phyloP scores from a whole-genome alignment of 2,329 filamentous ascomycete species.

The Thelonectria rubi region DNA sequence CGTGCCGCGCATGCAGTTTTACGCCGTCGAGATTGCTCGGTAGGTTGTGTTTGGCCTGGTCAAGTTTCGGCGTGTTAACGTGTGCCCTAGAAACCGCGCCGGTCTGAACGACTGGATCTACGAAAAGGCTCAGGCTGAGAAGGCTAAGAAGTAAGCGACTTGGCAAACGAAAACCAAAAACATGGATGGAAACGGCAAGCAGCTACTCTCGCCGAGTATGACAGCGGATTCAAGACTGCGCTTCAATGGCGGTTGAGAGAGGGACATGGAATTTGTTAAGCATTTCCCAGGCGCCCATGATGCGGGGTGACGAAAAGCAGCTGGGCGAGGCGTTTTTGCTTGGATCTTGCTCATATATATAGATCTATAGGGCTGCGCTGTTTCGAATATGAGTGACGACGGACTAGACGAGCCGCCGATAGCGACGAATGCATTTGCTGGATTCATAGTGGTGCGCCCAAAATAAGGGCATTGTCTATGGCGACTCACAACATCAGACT shows the following conservation, averaged over 20 bases:
- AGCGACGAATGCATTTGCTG: neutral
- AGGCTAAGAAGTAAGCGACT: slow-evolving; percentile 45
- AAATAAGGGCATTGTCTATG: neutral
- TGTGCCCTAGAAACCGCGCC: slow-evolving; percentile 76
- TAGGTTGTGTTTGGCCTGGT: slow-evolving; percentile 18
- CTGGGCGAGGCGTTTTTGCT: neutral
- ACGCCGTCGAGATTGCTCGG: slow-evolving; percentile 63
- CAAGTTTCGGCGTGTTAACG: slow-evolving; percentile 20
- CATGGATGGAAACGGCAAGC: neutral
- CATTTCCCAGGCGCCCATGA: neutral
- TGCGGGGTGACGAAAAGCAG: neutral
- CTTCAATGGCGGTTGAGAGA: slow-evolving; percentile 8
- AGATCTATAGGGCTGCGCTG: neutral
- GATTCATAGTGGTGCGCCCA: neutral
- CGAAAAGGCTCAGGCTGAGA: slow-evolving; percentile 77
- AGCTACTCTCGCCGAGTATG: slow-evolving; percentile 8
- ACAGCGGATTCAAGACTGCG: neutral
- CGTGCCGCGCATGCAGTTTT: slow-evolving; percentile 65
- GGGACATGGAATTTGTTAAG: neutral
- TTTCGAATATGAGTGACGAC: neutral
- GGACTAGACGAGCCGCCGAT: neutral
- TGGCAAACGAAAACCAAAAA: slow-evolving; percentile 16
- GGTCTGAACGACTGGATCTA: slow-evolving; percentile 98
- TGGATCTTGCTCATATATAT: neutral
- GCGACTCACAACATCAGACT: neutral